Evolutionary conservation across 495 filamentous ascomycete species (phyloP).

Genomic region (Tuber umbilicatum): DNA sequence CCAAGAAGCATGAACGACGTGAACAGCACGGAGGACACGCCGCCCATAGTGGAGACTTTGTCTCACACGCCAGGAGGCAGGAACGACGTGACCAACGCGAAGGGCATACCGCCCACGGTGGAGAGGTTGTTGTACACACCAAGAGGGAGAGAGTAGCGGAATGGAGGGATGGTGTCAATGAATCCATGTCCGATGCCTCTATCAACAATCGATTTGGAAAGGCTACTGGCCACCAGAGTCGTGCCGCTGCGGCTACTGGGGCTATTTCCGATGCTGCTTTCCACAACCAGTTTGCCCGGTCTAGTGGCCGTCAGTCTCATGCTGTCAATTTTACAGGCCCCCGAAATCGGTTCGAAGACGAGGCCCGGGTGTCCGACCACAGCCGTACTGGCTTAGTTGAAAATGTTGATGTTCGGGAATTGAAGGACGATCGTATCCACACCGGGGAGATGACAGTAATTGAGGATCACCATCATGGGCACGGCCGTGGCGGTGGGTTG

Average conservation of each 20-base stretch:
- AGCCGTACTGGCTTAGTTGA: conserved; percentile 3
- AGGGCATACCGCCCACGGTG: background rate
- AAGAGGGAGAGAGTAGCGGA: conserved; percentile 29
- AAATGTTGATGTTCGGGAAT: conserved; percentile 5
- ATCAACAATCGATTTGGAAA: conserved; percentile 10
- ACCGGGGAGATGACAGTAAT: conserved; percentile 35
- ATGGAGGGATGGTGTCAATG: conserved; percentile 31
- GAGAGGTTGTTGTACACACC: conserved; percentile 27
- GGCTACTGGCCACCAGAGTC: conserved; percentile 1
- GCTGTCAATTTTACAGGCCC: conserved; percentile 16
- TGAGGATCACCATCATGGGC: conserved; percentile 19
- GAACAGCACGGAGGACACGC: conserved; percentile 26
- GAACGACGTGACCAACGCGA: conserved; percentile 7
- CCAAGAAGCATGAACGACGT: background rate
- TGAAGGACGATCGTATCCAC: conserved; percentile 26
- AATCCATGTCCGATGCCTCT: conserved; percentile 8
- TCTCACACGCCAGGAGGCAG: conserved; percentile 19
- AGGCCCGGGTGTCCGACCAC: background rate
- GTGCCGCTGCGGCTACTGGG: conserved; percentile 15
- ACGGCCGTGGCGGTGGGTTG: conserved; percentile 10
- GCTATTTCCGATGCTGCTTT: conserved; percentile 7
- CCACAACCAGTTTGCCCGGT: conserved; percentile 7
- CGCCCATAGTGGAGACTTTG: conserved; percentile 15
- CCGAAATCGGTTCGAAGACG: background rate
- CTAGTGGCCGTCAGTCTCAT: conserved; percentile 3